phyloP scores from a whole-genome alignment of 352 stramenopile species.

The Pythium vanterpoolii region DNA sequence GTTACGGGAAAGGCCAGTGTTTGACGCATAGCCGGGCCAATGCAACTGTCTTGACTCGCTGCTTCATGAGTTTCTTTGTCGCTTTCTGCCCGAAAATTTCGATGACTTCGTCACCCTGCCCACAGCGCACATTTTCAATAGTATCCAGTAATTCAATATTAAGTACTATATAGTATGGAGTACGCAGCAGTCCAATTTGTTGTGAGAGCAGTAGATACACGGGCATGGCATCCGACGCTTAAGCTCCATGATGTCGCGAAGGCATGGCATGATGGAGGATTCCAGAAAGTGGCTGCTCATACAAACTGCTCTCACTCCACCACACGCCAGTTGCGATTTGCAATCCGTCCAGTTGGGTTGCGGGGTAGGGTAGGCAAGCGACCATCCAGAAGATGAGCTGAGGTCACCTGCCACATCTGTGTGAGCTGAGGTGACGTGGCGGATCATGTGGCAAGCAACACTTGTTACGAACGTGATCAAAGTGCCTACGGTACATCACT shows the following conservation, averaged over 20 bases:
- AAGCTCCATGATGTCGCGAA: neutral
- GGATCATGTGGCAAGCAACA: too few species aligned
- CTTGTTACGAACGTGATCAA: too few species aligned
- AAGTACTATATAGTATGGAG: neutral
- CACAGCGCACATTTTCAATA: neutral
- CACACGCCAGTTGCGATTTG: conserved; percentile 2
- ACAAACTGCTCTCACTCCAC: neutral
- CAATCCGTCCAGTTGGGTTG: neutral
- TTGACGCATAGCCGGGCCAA: neutral
- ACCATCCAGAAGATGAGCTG: neutral
- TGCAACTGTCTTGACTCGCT: conserved; percentile 12
- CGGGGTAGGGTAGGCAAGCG: neutral
- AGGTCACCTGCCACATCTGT: neutral
- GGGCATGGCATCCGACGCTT: neutral
- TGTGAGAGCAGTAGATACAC: neutral
- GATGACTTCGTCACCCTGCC: neutral
- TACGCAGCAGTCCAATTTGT: neutral
- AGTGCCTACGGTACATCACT: too few species aligned
- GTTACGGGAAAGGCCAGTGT: conserved; percentile 15
- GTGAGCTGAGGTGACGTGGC: neutral
- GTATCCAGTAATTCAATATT: neutral
- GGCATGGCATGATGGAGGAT: neutral
- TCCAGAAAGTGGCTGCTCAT: neutral
- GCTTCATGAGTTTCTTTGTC: neutral
- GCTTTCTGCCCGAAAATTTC: conserved; percentile 4